Base-by-base conservation (phyloP, 371 early-diverging fungal species). In the Mucor racemosus region DNA sequence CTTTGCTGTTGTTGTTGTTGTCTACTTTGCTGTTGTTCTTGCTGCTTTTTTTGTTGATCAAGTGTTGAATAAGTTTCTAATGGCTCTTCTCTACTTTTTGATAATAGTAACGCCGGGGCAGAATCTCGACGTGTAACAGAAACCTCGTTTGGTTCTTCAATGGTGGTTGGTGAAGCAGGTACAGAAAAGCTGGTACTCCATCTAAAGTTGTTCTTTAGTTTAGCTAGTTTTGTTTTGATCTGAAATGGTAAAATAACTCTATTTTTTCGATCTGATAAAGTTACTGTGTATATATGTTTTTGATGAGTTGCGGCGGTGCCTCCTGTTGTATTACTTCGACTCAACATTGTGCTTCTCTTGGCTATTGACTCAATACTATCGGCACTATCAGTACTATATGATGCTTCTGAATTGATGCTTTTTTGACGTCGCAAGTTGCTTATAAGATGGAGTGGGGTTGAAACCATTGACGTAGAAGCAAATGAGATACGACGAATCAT, bases 391-490 rank as follows among this genome's bases (percentile, higher is more conserved):
- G 17, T 56, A 15, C 36, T 17, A 34, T 34, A 26, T 33, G 36
- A 33, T 15, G 56, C 21, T 1, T 60, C 61, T 2, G 57, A 56
- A 36, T 61, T 67, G 21, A 46, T 38, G 36, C 67, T 67, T 31
- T 63, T 68, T 36, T 68, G 68, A n/a, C 63, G 58, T 0, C 63
- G 56, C 9, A 68, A 10, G 7, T 34, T 58, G 10, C 31, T 62
- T 7, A 68, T 40, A 0, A 68, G 40, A 42, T 68, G 54, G 0
- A 63, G 3, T 1, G 68, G 68, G 0, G 68, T 68, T 1, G 68
- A 68, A 41, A 68, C 68, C 58, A 68, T 68, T 2, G 68, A 68
- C 1, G 68, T 68, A 1, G 68, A 68, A 1, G 71, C 71, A 57
- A 66, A 62, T 7, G 71, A 71, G 13, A 64, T 55, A 7, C 68